These are phyloP conservation scores for Prunella vulgaris DNA, from an alignment of 257 asterid genomes.

Conservation along the genomic window DNA sequence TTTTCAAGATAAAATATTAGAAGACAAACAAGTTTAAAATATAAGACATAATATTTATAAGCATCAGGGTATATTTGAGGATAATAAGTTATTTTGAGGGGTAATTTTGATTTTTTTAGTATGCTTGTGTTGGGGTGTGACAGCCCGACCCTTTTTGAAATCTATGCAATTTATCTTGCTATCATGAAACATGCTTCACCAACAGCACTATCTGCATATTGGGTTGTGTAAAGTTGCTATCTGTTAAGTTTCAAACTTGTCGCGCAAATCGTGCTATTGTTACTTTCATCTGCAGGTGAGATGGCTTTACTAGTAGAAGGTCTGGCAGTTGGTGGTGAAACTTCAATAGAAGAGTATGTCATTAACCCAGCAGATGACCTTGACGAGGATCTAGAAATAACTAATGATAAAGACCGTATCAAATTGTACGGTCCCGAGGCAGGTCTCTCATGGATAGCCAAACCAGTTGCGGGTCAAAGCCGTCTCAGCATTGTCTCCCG, in stretches of 20 bases:
- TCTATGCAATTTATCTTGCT: not conserved
- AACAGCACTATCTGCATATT: not conserved
- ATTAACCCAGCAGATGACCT: constrained; percentile 57
- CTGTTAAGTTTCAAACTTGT: not conserved
- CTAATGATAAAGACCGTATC: constrained; percentile 36
- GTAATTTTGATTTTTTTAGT: not conserved
- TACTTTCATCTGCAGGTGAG: constrained; percentile 45
- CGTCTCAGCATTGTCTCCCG: constrained; percentile 55
- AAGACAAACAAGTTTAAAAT: not conserved
- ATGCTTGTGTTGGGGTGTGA: too few species aligned
- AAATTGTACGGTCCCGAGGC: constrained; percentile 72
- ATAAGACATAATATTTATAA: not conserved
- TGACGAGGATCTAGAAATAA: constrained; percentile 40
- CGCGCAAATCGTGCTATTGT: not conserved
- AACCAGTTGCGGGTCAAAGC: constrained; percentile 58
- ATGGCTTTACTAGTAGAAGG: constrained; percentile 81
- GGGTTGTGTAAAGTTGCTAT: not conserved
- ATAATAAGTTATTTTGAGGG: not conserved
- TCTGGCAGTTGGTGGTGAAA: constrained; percentile 57
- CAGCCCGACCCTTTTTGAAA: not conserved
- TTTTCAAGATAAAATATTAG: not conserved
- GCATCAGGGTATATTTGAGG: not conserved
- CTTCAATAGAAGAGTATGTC: constrained; percentile 66
- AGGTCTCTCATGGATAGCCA: constrained; percentile 72
- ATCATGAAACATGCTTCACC: not conserved